Evolutionary conservation across 805 yeast genomes (phyloP).

Genomic region (Barnettozyma sp.): DNA sequence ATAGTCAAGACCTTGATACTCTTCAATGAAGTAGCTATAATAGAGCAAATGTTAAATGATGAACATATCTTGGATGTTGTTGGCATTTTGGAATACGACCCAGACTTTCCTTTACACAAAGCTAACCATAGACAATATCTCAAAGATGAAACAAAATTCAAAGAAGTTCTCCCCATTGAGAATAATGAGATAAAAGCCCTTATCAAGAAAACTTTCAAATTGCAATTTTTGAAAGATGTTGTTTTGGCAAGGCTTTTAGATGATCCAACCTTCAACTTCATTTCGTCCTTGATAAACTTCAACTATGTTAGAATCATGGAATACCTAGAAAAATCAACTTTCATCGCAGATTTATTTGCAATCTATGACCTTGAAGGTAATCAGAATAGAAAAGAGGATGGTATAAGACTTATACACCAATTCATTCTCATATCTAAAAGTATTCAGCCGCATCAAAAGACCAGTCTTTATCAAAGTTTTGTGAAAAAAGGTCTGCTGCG

Average conservation of each 20-base stretch:
- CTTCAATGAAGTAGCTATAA: conserved; percentile 59
- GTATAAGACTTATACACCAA: conserved; percentile 73
- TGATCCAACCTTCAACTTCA: conserved; percentile 64
- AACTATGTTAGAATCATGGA: conserved; percentile 64
- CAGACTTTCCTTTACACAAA: conserved; percentile 73
- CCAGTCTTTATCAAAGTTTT: conserved; percentile 56
- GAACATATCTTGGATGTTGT: conserved; percentile 49
- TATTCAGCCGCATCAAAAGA: conserved; percentile 50
- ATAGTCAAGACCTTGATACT: conserved; percentile 64
- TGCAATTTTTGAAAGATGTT: conserved; percentile 81
- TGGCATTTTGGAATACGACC: conserved; percentile 86
- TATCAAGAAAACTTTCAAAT: conserved; percentile 67
- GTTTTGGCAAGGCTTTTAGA: conserved; percentile 77
- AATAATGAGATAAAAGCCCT: conserved; percentile 43
- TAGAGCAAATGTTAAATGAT: conserved; percentile 53
- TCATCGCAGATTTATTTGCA: conserved; percentile 51
- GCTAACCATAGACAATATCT: conserved; percentile 73
- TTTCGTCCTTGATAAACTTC: conserved; percentile 58
- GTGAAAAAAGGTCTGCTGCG: conserved; percentile 64
- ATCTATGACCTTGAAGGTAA: conserved; percentile 36
- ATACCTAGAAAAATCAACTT: conserved; percentile 44
- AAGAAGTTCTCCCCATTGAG: conserved; percentile 61
- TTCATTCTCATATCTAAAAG: conserved; percentile 68
- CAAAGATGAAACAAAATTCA: conserved; percentile 50
- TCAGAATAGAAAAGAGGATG: conserved; percentile 40